These are phyloP conservation scores for Berkeleyomyces rouxiae DNA, from an alignment of 2,329 filamentous ascomycete species.

Conservation along the genomic window DNA sequence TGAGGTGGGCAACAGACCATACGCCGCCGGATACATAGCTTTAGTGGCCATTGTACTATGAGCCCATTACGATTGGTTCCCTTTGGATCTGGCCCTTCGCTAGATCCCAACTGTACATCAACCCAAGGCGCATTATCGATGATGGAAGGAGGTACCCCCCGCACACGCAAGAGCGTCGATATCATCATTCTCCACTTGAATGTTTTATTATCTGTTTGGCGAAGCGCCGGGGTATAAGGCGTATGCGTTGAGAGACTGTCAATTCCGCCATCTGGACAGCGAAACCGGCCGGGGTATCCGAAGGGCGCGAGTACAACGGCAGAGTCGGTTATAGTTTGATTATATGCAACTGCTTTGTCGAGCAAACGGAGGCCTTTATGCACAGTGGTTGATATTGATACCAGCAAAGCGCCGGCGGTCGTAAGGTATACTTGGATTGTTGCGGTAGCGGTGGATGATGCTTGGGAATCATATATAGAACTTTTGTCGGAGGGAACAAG, in stretches of 20 bases:
- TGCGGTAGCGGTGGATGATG: conserved; percentile 25
- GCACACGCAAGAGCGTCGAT: conserved; percentile 32
- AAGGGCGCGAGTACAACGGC: conserved; percentile 39
- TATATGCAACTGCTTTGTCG: conserved; percentile 27
- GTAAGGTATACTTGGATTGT: conserved; percentile 39
- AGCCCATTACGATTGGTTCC: conserved; percentile 22
- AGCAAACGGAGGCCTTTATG: conserved; percentile 31
- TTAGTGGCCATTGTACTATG: conserved; percentile 37
- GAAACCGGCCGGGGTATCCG: conserved; percentile 20
- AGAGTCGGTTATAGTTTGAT: conserved; percentile 25
- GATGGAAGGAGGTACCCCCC: conserved; percentile 29
- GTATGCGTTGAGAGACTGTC: conserved; percentile 3
- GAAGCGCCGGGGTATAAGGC: conserved; percentile 20
- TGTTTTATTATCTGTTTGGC: conserved; percentile 23
- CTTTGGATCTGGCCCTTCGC: conserved; percentile 27
- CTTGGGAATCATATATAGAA: conserved; percentile 19
- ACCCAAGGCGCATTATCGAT: conserved; percentile 33
- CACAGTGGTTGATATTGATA: conserved; percentile 31
- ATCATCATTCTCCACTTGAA: conserved; percentile 34
- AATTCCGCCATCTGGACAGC: conserved; percentile 2
- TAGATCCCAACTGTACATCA: conserved; percentile 31
- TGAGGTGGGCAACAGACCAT: conserved; percentile 26
- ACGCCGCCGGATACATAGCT: conserved; percentile 35
- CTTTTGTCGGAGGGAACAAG: conserved; percentile 19
- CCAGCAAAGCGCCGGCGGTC: conserved; percentile 36